A percentile compares a stretch with the other conserved stretches of the same genome.
Evolutionary conservation across 345 rosid species (phyloP).

Genomic region (Rhizophora apiculata): DNA sequence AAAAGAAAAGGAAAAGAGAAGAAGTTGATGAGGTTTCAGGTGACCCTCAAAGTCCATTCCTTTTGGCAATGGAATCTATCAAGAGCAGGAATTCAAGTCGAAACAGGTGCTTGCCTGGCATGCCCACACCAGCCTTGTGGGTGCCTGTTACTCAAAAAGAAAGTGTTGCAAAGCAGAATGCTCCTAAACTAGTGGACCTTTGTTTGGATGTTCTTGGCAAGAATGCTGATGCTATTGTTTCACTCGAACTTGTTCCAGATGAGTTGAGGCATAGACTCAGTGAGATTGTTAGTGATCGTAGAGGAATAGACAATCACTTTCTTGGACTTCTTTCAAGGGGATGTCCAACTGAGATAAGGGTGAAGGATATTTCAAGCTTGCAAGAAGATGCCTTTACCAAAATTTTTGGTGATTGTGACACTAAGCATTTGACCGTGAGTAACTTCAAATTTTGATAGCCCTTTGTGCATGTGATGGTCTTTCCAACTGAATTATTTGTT

Average conservation of each 20-base stretch:
- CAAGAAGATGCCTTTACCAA: conserved; percentile 31
- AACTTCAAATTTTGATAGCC: not conserved
- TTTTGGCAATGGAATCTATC: conserved; percentile 28
- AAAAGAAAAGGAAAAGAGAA: not conserved
- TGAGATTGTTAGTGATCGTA: conserved; percentile 18
- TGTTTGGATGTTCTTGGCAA: conserved; percentile 33
- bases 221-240: conserved; percentile 32
- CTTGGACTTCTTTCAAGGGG: conserved; percentile 38
- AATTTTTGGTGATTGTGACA: conserved; percentile 32
- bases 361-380: conserved; percentile 26
- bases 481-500: too few relatives aligned
- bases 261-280: conserved; percentile 34
- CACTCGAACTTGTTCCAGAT: conserved; percentile 42
- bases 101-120: conserved; percentile 6
- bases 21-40: conserved; percentile 2
- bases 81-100: conserved; percentile 19
- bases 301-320: conserved; percentile 31
- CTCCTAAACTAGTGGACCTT: conserved; percentile 36
- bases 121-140: conserved; percentile 11
- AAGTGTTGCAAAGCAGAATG: not conserved
- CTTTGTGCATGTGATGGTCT: not conserved
- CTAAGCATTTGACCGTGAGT: conserved; percentile 30
- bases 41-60: conserved; percentile 25
- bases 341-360: conserved; percentile 36
- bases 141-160: conserved; percentile 12